phyloP scores from a whole-genome alignment of 2,329 filamentous ascomycete genomes.

The Botrytis pseudocinerea region DNA sequence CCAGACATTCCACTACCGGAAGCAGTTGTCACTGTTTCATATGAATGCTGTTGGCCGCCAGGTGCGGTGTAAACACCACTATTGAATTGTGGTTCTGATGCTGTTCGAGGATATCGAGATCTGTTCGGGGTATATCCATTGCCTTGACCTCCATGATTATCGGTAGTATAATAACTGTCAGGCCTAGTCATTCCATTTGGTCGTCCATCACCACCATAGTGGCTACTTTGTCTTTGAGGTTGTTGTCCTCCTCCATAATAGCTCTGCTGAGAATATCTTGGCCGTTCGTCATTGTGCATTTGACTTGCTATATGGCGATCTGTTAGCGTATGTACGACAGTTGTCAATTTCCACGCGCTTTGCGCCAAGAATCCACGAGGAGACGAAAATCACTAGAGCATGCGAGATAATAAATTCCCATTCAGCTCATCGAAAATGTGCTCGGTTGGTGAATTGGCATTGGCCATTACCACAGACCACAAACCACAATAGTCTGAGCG shows the following conservation, averaged over 20 bases:
- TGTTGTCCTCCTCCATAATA: constrained; percentile 39
- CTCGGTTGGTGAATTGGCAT: constrained; percentile 27
- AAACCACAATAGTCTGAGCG: constrained; percentile 15
- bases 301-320: constrained; percentile 35
- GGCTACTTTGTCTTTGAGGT: constrained; percentile 35
- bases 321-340: constrained; percentile 22
- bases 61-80: constrained; percentile 37
- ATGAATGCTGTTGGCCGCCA: constrained; percentile 51
- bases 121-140: constrained; percentile 41
- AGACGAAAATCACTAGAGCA: constrained; percentile 13
- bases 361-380: constrained; percentile 15
- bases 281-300: constrained; percentile 36
- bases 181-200: constrained; percentile 45
- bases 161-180: constrained; percentile 46
- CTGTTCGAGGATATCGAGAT: constrained; percentile 40
- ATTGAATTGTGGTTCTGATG: constrained; percentile 39
- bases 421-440: constrained; percentile 21
- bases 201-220: constrained; percentile 36
- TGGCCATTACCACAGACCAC: constrained; percentile 7
- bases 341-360: constrained; percentile 10
- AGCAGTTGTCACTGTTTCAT: constrained; percentile 82
- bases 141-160: constrained; percentile 30
- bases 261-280: constrained; percentile 39
- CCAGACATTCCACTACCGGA: constrained; percentile 68
- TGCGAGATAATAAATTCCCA: constrained; percentile 4